Conservation (phyloP, 768 basidiomycete genomes). For the Zangia roseola region DNA sequence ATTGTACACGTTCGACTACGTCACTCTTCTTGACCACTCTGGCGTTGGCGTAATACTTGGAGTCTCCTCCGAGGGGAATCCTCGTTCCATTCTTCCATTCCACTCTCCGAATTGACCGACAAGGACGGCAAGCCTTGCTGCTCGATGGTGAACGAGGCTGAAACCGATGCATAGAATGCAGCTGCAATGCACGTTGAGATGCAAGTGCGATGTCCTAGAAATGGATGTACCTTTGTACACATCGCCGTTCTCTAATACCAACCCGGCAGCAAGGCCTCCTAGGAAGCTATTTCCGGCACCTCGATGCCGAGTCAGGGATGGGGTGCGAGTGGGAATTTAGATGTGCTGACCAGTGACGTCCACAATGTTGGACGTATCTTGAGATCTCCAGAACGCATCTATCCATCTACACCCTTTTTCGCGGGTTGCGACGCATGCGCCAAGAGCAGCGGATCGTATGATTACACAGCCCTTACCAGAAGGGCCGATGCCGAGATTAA, state of each 20-base stretch:
- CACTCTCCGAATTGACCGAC: constrained; percentile 26
- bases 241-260: constrained; percentile 53
- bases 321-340: not conserved
- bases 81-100: constrained; percentile 63
- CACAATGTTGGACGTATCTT: constrained; percentile 49
- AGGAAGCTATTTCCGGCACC: constrained; percentile 92
- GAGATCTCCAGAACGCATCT: constrained; percentile 67
- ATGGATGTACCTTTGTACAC: constrained; percentile 58
- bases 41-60: constrained; percentile 46
- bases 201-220: constrained; percentile 3
- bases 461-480: constrained; percentile 57
- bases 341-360: constrained; percentile 73
- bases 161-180: constrained; percentile 70
- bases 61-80: constrained; percentile 61
- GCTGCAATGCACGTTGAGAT: constrained; percentile 43
- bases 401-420: constrained; percentile 55
- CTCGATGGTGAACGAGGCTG: constrained; percentile 82
- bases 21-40: constrained; percentile 32
- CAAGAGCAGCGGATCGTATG: constrained; percentile 72
- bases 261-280: constrained; percentile 78
- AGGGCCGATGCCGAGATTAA: constrained; percentile 56
- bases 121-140: constrained; percentile 72
- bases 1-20: constrained; percentile 29
- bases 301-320: constrained; percentile 25
- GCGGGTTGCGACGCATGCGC: constrained; percentile 60